Conservation (phyloP, 2,329 filamentous ascomycete genomes). For the Ophiostoma ips region DNA sequence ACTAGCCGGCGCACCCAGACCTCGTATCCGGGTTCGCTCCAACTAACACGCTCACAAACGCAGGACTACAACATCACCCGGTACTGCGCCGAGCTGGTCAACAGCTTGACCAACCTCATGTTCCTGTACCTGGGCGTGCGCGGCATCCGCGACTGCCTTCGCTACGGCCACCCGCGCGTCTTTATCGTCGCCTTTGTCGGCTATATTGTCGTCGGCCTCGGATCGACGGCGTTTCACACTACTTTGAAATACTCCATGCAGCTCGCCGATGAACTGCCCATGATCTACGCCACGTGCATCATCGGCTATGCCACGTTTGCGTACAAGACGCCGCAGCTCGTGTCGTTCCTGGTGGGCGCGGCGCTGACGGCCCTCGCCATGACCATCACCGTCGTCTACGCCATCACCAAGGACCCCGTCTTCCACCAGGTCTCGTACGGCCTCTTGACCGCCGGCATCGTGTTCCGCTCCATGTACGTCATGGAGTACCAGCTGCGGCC, state of each 20-base stretch:
- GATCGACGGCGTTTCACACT: slow-evolving; percentile 42
- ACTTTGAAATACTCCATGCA: slow-evolving; percentile 47
- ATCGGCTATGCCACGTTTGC: slow-evolving; percentile 57
- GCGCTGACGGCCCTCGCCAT: slow-evolving; percentile 40
- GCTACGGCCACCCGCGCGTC: slow-evolving; percentile 58
- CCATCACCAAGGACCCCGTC: slow-evolving; percentile 64
- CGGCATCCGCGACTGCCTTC: slow-evolving; percentile 60
- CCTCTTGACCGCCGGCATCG: slow-evolving; percentile 53
- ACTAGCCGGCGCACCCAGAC: too few relatives aligned
- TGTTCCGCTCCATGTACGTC: slow-evolving; percentile 61
- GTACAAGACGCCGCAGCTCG: slow-evolving; percentile 39
- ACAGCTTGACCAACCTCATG: slow-evolving; percentile 67
- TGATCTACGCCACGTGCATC: slow-evolving; percentile 45
- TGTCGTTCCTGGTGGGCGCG: slow-evolving; percentile 37
- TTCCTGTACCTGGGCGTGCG: slow-evolving; percentile 68
- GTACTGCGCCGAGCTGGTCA: slow-evolving; percentile 25
- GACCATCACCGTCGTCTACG: slow-evolving; percentile 61
- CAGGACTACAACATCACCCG: slow-evolving; percentile 24
- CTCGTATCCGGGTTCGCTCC: too few relatives aligned
- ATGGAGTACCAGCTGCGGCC: slow-evolving; percentile 44
- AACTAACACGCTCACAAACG: neutral
- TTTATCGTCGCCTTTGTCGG: slow-evolving; percentile 52
- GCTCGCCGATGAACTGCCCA: slow-evolving; percentile 44
- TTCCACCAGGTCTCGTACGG: slow-evolving; percentile 77
- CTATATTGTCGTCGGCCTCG: slow-evolving; percentile 39